These are phyloP conservation scores for Rhodotorula sp. DNA, from an alignment of 1,284 basidiomycete genomes.

Conservation along the genomic window DNA sequence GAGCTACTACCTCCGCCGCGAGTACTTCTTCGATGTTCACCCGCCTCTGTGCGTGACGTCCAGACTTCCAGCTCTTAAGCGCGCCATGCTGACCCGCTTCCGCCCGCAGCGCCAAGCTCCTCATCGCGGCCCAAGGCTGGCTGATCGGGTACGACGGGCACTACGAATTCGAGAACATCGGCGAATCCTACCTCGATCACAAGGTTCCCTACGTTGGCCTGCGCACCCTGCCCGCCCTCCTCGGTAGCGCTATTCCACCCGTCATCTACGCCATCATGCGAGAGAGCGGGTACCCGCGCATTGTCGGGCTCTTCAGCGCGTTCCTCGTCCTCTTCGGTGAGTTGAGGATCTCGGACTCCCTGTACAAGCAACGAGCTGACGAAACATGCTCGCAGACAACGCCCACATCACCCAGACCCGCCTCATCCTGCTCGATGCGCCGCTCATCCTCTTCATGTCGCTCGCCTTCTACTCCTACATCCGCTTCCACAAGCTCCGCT, in stretches of 20 bases:
- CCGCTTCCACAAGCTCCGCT: slow-evolving; percentile 92
- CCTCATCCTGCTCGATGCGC: slow-evolving; percentile 92
- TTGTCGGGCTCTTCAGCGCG: slow-evolving; percentile 86
- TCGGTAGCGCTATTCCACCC: slow-evolving; percentile 86
- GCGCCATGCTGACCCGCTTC: neutral
- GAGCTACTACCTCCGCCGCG: slow-evolving; percentile 80
- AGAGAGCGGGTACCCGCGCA: slow-evolving; percentile 89
- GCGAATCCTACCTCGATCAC: slow-evolving; percentile 82
- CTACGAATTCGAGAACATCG: slow-evolving; percentile 93
- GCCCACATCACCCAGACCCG: slow-evolving; percentile 94
- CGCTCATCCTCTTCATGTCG: slow-evolving; percentile 93
- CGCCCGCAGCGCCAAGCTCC: slow-evolving; percentile 67
- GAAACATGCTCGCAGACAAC: slow-evolving; percentile 67
- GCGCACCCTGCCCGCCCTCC: slow-evolving; percentile 84
- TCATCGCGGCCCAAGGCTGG: slow-evolving; percentile 91
- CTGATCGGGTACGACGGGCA: slow-evolving; percentile 93
- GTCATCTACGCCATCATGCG: slow-evolving; percentile 97
- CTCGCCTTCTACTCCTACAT: slow-evolving; percentile 93
- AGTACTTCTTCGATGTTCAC: slow-evolving; percentile 99
- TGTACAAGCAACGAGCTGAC: neutral
- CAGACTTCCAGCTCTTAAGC: rapidly evolving
- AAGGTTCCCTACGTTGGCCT: slow-evolving; percentile 94
- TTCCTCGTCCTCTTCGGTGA: slow-evolving; percentile 80
- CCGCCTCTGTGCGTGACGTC: neutral
- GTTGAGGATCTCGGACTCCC: slow-evolving; percentile 41